phyloP scores from a whole-genome alignment of 495 filamentous ascomycete species.

The Trichoderma erinaceum region DNA sequence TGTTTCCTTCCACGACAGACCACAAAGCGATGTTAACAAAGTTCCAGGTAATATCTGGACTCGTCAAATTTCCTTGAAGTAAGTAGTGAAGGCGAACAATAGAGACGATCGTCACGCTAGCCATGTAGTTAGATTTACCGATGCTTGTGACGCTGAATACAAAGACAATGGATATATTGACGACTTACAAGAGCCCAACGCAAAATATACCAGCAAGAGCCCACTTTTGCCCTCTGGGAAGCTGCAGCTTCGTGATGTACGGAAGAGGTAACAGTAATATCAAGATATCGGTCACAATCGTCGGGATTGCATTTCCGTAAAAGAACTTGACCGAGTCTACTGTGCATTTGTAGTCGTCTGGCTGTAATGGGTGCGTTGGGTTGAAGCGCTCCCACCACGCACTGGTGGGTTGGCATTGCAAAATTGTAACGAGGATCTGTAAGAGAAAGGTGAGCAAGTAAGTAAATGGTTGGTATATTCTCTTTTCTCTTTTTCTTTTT shows the following conservation, averaged over 20 bases:
- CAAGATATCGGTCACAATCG: constrained; percentile 2
- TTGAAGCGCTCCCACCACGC: constrained; percentile 7
- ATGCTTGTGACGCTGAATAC: neutral
- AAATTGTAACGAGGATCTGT: constrained; percentile 6
- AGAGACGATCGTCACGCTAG: neutral
- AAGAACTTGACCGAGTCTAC: constrained; percentile 9
- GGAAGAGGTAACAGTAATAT: neutral
- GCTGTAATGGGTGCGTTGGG: neutral
- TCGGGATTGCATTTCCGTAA: constrained; percentile 8
- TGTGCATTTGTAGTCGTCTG: neutral
- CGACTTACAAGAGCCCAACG: neutral
- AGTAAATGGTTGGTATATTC: neutral
- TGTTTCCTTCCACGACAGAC: constrained; percentile 1
- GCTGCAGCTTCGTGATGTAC: neutral
- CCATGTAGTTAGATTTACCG: neutral
- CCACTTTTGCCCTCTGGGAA: constrained; percentile 1
- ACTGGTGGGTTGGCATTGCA: neutral
- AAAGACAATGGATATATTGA: neutral
- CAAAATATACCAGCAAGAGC: neutral
- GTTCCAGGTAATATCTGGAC: neutral
- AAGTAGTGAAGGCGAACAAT: neutral
- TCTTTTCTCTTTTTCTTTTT: no score
- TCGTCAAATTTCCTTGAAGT: neutral
- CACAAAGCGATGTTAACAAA: constrained; percentile 1
- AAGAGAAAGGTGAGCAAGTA: neutral